Evolutionary conservation across 495 filamentous ascomycete genomes (phyloP).

Genomic region (Podospora australis): DNA sequence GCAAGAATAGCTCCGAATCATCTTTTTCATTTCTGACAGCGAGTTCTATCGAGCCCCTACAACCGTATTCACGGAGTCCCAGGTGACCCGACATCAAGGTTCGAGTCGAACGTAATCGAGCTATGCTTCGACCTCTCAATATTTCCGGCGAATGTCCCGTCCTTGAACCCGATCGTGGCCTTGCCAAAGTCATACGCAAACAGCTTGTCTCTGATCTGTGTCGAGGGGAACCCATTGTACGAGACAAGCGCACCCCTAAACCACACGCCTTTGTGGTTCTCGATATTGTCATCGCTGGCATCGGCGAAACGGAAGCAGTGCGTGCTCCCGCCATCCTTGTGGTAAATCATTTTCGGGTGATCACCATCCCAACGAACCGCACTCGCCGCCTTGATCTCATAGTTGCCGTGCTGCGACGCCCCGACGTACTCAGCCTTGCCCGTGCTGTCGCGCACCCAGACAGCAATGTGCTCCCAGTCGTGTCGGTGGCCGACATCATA

Average conservation of each 20-base stretch:
- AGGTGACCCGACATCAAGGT: slow-evolving; percentile 33
- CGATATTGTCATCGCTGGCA: slow-evolving; percentile 30
- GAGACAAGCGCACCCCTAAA: slow-evolving; percentile 32
- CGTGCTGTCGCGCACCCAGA: slow-evolving; percentile 27
- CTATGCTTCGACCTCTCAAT: slow-evolving; percentile 26
- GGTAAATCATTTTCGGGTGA: slow-evolving; percentile 39
- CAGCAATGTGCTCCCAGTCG: slow-evolving; percentile 45
- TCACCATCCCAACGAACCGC: slow-evolving; percentile 36
- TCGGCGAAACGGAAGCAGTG: slow-evolving; percentile 40
- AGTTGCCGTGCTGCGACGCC: slow-evolving; percentile 35
- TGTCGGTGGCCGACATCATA: slow-evolving; percentile 32
- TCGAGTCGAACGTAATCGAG: slow-evolving; percentile 29
- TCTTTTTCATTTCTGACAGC: too few species aligned
- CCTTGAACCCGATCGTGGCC: slow-evolving; percentile 33
- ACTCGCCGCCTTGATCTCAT: slow-evolving; percentile 24
- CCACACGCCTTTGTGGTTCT: slow-evolving; percentile 37
- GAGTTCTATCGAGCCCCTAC: too few species aligned
- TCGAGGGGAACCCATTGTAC: slow-evolving; percentile 32
- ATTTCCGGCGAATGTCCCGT: slow-evolving; percentile 25
- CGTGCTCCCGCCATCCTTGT: slow-evolving; percentile 37
- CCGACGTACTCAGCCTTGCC: slow-evolving; percentile 29
- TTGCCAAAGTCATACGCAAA: slow-evolving; percentile 27
- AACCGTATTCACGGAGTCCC: slow-evolving; percentile 20
- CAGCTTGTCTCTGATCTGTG: slow-evolving; percentile 17
- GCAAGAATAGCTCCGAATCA: too few species aligned